Evolutionary conservation across 2,329 filamentous ascomycete genomes (phyloP).

Genomic region (Apiospora arundinis): DNA sequence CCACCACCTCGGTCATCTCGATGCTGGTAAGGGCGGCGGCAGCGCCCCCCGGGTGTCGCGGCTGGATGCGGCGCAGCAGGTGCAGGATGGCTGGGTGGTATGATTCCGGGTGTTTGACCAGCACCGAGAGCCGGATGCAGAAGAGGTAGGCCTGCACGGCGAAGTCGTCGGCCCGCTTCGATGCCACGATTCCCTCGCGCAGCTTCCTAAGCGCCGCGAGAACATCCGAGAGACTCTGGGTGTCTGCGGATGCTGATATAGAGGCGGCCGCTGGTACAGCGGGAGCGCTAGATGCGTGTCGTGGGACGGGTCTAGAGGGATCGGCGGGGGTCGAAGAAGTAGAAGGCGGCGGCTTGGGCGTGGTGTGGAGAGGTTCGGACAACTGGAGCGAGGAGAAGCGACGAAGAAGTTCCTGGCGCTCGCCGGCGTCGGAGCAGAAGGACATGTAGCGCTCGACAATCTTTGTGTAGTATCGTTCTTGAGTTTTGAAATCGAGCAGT

Average conservation of each 20-base stretch:
- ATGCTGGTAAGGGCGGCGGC: slow-evolving; percentile 61
- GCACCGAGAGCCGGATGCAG: slow-evolving; percentile 82
- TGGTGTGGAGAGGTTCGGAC: slow-evolving; percentile 30
- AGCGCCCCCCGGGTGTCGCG: slow-evolving; percentile 54
- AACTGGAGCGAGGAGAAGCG: slow-evolving; percentile 73
- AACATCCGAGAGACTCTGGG: slow-evolving; percentile 73
- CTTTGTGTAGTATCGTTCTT: slow-evolving; percentile 85
- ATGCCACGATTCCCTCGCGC: slow-evolving; percentile 85
- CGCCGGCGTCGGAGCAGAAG: slow-evolving; percentile 79
- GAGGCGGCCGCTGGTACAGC: slow-evolving; percentile 20
- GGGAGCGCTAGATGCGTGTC: slow-evolving; percentile 26
- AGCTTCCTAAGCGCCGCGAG: slow-evolving; percentile 89
- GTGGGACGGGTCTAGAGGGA: slow-evolving; percentile 26
- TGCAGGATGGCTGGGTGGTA: slow-evolving; percentile 89
- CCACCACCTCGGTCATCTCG: slow-evolving; percentile 79
- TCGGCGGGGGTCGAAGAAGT: slow-evolving; percentile 24
- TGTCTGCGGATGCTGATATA: slow-evolving; percentile 45
- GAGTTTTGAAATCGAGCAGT: slow-evolving; percentile 75
- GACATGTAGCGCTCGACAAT: slow-evolving; percentile 89
- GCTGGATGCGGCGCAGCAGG: slow-evolving; percentile 75
- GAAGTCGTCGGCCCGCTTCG: slow-evolving; percentile 78
- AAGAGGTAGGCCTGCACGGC: slow-evolving; percentile 91
- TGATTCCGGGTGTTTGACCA: slow-evolving; percentile 82
- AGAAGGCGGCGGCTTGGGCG: neutral
- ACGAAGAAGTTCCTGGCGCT: slow-evolving; percentile 74